These are phyloP conservation scores for Dryadomyces quercus-mongolicae DNA, from an alignment of 2,329 filamentous ascomycete species.

Conservation along the genomic window DNA sequence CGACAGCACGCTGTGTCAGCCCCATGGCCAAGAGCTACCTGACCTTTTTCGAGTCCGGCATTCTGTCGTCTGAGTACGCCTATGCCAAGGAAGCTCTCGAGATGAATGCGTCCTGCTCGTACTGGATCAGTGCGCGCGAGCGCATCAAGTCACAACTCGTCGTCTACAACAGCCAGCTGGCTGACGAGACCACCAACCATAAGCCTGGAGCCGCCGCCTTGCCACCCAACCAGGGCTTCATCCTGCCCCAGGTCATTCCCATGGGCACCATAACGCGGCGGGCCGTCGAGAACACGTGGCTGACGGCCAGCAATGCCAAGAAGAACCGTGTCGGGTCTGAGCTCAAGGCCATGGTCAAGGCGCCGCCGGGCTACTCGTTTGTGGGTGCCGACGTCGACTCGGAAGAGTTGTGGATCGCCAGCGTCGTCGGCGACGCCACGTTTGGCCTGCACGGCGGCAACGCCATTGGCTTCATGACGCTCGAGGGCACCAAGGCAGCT, in stretches of 20 bases:
- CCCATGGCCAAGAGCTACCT: conserved; percentile 89
- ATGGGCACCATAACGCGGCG: conserved; percentile 96
- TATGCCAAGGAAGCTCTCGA: conserved; percentile 92
- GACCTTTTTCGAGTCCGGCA: conserved; percentile 81
- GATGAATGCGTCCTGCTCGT: conserved; percentile 98
- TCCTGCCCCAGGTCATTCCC: conserved; percentile 88
- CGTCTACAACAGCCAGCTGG: conserved; percentile 59
- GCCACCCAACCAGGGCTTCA: conserved; percentile 51
- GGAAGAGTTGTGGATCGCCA: conserved; percentile 96
- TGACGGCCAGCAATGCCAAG: conserved; percentile 96
- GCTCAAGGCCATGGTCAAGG: conserved; percentile 90
- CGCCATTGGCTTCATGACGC: conserved; percentile 96
- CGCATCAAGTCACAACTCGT: conserved; percentile 93
- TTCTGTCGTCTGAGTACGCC: conserved; percentile 70
- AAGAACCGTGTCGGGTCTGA: conserved; percentile 92
- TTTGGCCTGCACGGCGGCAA: conserved; percentile 95
- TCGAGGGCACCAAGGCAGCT: conserved; percentile 88
- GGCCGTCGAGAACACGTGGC: conserved; percentile 95
- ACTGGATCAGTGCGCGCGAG: conserved; percentile 95
- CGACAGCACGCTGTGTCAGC: conserved; percentile 68
- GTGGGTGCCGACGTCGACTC: conserved; percentile 97
- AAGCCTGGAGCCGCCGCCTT: not conserved
- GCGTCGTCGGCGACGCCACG: conserved; percentile 83
- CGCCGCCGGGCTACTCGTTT: conserved; percentile 81
- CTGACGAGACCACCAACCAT: not conserved